Evolutionary conservation across 345 rosid species (phyloP).

Genomic region (Cardamine occulta): DNA sequence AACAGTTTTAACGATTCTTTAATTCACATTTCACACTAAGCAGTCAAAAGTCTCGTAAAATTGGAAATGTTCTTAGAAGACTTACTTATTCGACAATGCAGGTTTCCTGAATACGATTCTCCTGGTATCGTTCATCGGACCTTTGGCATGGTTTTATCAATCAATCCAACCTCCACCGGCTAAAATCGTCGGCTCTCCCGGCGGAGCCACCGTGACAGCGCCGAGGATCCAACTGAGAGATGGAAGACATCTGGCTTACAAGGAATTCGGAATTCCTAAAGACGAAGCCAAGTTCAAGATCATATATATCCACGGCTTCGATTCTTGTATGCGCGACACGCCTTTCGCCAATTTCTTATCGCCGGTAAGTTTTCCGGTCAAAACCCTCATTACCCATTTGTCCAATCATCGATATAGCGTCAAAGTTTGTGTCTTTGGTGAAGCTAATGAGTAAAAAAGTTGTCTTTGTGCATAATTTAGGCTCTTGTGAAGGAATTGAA

Average conservation of each 20-base stretch:
- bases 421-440: conserved; percentile 11
- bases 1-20: no score
- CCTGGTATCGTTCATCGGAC: conserved; percentile 43
- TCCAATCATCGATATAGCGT: not conserved
- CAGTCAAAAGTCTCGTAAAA: no score
- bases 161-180: conserved; percentile 53
- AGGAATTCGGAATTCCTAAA: conserved; percentile 51
- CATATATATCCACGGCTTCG: conserved; percentile 55
- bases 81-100: not conserved
- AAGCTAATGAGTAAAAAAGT: not conserved
- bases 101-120: conserved; percentile 35
- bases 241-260: conserved; percentile 65
- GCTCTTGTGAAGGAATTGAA: conserved; percentile 51
- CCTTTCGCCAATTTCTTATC: conserved; percentile 33
- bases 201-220: conserved; percentile 47
- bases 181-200: conserved; percentile 50
- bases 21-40: no score
- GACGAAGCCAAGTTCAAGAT: conserved; percentile 51
- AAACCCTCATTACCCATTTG: not conserved
- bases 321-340: conserved; percentile 46
- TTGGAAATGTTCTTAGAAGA: conserved; percentile 1
- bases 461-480: conserved; percentile 39
- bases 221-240: conserved; percentile 60
- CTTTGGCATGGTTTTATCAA: conserved; percentile 52
- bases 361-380: conserved; percentile 41